These are phyloP conservation scores for Podaxis sp. DNA, from an alignment of 768 basidiomycete species.

Conservation along the genomic window DNA sequence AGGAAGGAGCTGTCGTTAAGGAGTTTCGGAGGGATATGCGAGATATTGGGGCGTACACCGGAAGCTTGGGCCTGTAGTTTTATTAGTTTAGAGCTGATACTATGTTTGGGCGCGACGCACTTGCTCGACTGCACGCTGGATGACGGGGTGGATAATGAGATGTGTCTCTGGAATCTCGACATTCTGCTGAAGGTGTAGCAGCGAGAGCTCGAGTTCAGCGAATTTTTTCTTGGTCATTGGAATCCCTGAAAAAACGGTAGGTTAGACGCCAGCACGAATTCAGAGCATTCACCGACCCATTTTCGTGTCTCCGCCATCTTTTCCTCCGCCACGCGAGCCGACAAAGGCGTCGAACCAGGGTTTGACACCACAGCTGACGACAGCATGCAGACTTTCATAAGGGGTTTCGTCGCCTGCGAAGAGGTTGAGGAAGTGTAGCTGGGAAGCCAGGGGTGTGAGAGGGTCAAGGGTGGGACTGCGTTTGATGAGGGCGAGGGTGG, in stretches of 20 bases:
- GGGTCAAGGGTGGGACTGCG: conserved; percentile 83
- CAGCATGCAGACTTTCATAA: conserved; percentile 92
- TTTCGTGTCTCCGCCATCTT: conserved; percentile 70
- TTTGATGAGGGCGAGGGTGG: conserved; percentile 94
- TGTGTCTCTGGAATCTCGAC: conserved; percentile 98
- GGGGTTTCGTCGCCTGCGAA: conserved; percentile 89
- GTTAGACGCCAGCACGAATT: background rate
- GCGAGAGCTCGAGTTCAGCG: conserved; percentile 91
- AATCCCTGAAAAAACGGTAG: conserved; percentile 50
- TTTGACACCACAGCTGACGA: conserved; percentile 94
- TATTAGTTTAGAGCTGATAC: background rate
- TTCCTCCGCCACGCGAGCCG: conserved; percentile 72
- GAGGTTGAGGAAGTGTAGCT: conserved; percentile 90
- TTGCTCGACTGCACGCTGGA: conserved; percentile 85
- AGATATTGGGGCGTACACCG: conserved; percentile 69
- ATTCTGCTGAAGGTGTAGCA: conserved; percentile 96
- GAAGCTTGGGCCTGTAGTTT: conserved; percentile 42
- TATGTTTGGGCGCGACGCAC: conserved; percentile 22
- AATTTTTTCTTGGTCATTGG: conserved; percentile 99
- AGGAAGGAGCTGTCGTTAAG: conserved; percentile 90
- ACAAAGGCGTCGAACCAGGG: conserved; percentile 99
- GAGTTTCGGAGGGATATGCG: conserved; percentile 68
- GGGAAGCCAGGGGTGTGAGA: conserved; percentile 72
- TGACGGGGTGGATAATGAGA: conserved; percentile 86
- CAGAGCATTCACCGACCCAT: conserved; percentile 46